Evolutionary conservation across 2,329 filamentous ascomycete species (phyloP), one percentile per base, ranked within the genome.

Genomic region (Ophiostoma triangulosporum): DNA sequence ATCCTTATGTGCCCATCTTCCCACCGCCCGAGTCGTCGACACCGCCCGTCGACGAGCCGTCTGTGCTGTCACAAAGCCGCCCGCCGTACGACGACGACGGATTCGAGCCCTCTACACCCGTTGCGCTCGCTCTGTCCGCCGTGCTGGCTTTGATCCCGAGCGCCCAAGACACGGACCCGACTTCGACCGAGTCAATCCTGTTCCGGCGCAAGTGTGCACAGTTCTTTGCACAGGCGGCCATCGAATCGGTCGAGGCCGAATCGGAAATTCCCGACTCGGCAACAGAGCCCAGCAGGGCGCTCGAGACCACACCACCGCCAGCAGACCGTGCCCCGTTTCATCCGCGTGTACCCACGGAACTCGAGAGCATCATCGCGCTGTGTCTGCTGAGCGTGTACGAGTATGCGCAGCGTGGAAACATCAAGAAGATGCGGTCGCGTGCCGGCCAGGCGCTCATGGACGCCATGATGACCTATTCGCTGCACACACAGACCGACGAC

Each of bases 321-420:
- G 20, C 62, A 4, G 59, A 61, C 36, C 64, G 72, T 48, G 59
- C 63, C 32, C 69, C 68, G 3, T 73, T 76, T 51, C 73, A 76
- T 58, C 62, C 69, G 0, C 60, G 62, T 3, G 65, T 72, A 5
- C 73, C 72, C 3, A 54, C 70, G 1, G 70, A 75, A 55, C 62
- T 73, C 4, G 73, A 77, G 59, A 68, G 66, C 59, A 68, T 75
- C 35, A 64, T 76, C 29, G 72, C 74, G 3, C 63, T 76, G 32
- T 64, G 73, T 49, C 58, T 77, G 12, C 62, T 77, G 2, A 73
- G 72, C 58, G 67, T 74, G 5, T 77, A 76, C 59, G 74, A 77
- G 61, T 77, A 77, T 61, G 69, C 71, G 1, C 73, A 77, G 56
- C 66, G 74, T 6, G 74, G 74, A 1, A 77, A 77, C 58, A 62